These are phyloP conservation scores for Boletus edulis DNA, from an alignment of 768 basidiomycete species.

Conservation along the genomic window DNA sequence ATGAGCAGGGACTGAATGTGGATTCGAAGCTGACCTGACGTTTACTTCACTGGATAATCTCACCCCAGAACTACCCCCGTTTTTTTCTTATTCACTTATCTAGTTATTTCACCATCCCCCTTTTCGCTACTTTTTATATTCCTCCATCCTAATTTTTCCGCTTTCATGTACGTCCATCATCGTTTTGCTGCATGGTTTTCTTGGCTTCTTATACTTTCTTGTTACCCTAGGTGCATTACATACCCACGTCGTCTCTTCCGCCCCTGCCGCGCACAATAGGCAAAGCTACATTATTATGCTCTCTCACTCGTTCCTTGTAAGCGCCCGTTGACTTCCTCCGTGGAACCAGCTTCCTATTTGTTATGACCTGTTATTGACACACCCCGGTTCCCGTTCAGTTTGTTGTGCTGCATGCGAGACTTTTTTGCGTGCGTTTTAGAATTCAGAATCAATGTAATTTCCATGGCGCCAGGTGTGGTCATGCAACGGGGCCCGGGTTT, in stretches of 20 bases:
- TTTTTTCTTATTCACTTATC: conserved; percentile 31
- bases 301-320: conserved; percentile 23
- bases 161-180: conserved; percentile 17
- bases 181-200: conserved; percentile 17
- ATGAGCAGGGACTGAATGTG: conserved; percentile 14
- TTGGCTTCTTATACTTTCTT: conserved; percentile 13
- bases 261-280: conserved; percentile 19
- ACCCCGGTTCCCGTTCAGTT: conserved; percentile 10
- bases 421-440: conserved; percentile 6
- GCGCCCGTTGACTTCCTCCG: conserved; percentile 10
- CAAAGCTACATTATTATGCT: conserved; percentile 27
- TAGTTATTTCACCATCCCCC: conserved; percentile 23
- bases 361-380: conserved; percentile 25
- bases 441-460: conserved; percentile 15
- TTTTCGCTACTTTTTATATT: conserved; percentile 21
- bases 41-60: conserved; percentile 20
- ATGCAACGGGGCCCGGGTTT: background rate
- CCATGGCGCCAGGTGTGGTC: conserved; percentile 8
- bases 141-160: conserved; percentile 26
- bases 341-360: conserved; percentile 12
- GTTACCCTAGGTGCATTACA: conserved; percentile 24
- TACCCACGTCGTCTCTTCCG: conserved; percentile 18
- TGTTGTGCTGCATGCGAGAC: conserved; percentile 8
- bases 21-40: conserved; percentile 16
- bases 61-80: conserved; percentile 15